These are phyloP conservation scores for Xerocomellus chrysenteron DNA, from an alignment of 768 basidiomycete genomes.

Conservation along the genomic window DNA sequence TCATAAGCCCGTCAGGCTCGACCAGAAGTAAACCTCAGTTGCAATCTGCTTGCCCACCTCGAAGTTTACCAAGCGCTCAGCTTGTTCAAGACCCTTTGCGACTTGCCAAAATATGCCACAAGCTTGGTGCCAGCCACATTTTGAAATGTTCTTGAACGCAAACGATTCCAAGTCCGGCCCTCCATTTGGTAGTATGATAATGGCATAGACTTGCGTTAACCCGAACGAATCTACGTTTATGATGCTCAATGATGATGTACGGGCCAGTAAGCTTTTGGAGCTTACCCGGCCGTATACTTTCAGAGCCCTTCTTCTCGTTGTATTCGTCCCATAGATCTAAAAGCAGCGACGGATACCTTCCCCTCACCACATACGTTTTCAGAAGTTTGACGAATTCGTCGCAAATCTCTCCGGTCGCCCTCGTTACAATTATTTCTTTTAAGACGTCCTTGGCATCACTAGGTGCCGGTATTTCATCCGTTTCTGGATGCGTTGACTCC, in stretches of 20 bases:
- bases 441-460: constrained; percentile 74
- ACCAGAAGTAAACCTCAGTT: neutral
- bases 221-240: constrained; percentile 62
- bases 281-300: constrained; percentile 83
- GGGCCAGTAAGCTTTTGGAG: neutral
- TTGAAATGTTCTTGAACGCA: constrained; percentile 55
- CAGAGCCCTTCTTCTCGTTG: constrained; percentile 68
- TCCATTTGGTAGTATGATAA: constrained; percentile 88
- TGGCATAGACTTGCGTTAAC: constrained; percentile 77
- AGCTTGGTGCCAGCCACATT: constrained; percentile 82
- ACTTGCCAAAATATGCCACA: constrained; percentile 92
- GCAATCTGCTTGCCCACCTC: constrained; percentile 58
- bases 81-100: constrained; percentile 68
- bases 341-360: constrained; percentile 77
- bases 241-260: constrained; percentile 6
- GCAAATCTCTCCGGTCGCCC: constrained; percentile 73
- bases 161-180: constrained; percentile 90
- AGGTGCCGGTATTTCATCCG: constrained; percentile 59
- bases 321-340: constrained; percentile 89
- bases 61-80: constrained; percentile 78
- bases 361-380: constrained; percentile 84
- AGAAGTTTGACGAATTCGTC: constrained; percentile 77
- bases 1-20: neutral
- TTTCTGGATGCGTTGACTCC: constrained; percentile 26
- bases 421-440: constrained; percentile 78